phyloP scores from a whole-genome alignment of 225 moss, liverwort and hornwort genomes.

The Marchantia polymorpha region DNA sequence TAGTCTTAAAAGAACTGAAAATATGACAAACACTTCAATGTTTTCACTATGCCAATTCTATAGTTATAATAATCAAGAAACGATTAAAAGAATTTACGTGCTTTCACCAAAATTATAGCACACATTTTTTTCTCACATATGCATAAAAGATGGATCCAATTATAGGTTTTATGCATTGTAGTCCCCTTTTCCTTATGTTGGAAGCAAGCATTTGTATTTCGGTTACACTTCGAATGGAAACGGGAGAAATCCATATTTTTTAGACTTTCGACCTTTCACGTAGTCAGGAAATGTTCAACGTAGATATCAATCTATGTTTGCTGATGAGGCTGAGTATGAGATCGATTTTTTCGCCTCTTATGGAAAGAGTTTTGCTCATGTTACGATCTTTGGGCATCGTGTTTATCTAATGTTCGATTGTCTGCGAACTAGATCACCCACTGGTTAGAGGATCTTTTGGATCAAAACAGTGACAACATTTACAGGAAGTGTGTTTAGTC shows the following conservation, averaged over 20 bases:
- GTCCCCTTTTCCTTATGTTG: too few relatives aligned
- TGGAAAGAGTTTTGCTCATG: background rate
- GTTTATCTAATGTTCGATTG: background rate
- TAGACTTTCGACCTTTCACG: background rate
- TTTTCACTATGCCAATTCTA: too few relatives aligned
- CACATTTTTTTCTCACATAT: too few relatives aligned
- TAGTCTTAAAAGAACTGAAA: too few relatives aligned
- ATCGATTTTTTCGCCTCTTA: background rate
- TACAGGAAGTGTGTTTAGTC: slow-evolving; percentile 93
- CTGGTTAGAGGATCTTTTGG: slow-evolving; percentile 83
- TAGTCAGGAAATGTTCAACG: background rate
- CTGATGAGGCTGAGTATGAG: background rate
- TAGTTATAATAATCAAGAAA: too few relatives aligned
- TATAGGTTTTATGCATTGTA: too few relatives aligned
- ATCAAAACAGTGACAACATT: slow-evolving; percentile 70
- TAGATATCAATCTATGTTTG: background rate
- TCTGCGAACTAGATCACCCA: slow-evolving; percentile 56
- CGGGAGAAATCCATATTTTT: too few relatives aligned
- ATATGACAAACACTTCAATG: too few relatives aligned
- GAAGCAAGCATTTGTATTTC: background rate
- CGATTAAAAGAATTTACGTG: too few relatives aligned
- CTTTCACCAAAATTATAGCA: too few relatives aligned
- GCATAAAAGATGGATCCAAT: too few relatives aligned
- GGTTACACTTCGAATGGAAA: too few relatives aligned
- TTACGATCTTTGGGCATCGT: background rate